Conservation (phyloP, 2,329 filamentous ascomycete species). For the Gnomoniopsis sp. region DNA sequence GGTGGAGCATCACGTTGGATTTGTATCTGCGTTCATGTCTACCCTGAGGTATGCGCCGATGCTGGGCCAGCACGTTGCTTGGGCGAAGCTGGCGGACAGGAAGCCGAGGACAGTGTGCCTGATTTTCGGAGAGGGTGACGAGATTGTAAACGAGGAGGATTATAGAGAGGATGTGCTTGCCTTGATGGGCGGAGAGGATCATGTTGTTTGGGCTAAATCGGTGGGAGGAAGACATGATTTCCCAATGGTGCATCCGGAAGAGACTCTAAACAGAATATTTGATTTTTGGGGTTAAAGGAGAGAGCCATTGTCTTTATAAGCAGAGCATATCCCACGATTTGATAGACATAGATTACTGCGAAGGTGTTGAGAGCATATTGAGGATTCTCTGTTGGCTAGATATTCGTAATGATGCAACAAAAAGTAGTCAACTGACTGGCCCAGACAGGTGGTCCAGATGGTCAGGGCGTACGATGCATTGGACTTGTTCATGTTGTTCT, state of each 20-base stretch:
- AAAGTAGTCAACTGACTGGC: no score
- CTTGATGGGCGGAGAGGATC: constrained; percentile 44
- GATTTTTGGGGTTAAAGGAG: constrained; percentile 39
- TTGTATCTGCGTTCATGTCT: constrained; percentile 58
- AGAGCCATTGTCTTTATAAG: neutral
- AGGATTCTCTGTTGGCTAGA: no score
- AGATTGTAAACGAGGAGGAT: constrained; percentile 49
- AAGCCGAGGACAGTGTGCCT: constrained; percentile 43
- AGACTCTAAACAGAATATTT: constrained; percentile 44
- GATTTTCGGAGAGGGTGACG: constrained; percentile 48
- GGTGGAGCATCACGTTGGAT: constrained; percentile 52
- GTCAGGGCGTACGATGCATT: no score
- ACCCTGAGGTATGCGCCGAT: constrained; percentile 53
- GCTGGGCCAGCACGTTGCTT: constrained; percentile 48
- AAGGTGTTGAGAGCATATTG: no score
- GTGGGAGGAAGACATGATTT: constrained; percentile 59
- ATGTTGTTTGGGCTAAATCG: constrained; percentile 46
- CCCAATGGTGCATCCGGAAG: constrained; percentile 51
- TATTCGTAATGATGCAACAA: no score
- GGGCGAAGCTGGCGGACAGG: constrained; percentile 40
- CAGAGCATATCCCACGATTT: neutral
- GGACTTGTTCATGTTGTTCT: no score
- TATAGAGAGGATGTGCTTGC: constrained; percentile 48
- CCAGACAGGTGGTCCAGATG: no score
- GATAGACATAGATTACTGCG: neutral